Evolutionary conservation across 495 filamentous ascomycete genomes (phyloP).

Genomic region (Amniculicola lignicola): DNA sequence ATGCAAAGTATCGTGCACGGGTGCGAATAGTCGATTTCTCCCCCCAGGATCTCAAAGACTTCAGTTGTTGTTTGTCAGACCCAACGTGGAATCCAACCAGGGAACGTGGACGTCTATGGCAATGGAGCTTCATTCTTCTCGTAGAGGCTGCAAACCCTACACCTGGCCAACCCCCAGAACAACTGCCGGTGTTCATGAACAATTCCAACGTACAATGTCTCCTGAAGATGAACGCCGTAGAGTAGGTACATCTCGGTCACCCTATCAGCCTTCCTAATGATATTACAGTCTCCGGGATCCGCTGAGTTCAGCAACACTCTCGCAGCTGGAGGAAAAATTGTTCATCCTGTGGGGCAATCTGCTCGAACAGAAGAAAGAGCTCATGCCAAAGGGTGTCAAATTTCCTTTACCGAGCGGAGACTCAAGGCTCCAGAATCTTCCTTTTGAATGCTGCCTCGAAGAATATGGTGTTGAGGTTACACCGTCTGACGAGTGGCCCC

Average conservation of each 20-base stretch:
- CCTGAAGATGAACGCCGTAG: constrained; percentile 60
- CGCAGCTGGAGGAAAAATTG: constrained; percentile 62
- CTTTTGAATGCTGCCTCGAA: constrained; percentile 60
- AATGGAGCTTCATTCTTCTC: constrained; percentile 40
- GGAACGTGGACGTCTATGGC: constrained; percentile 10
- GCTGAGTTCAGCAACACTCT: constrained; percentile 47
- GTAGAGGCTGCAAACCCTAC: constrained; percentile 35
- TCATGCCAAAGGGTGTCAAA: constrained; percentile 4
- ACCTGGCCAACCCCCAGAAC: not conserved
- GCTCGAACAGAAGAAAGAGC: constrained; percentile 27
- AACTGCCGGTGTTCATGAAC: constrained; percentile 64
- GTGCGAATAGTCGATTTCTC: constrained; percentile 81
- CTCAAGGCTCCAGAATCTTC: constrained; percentile 38
- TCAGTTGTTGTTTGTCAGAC: constrained; percentile 47
- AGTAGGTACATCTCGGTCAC: constrained; percentile 53
- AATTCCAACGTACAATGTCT: constrained; percentile 63
- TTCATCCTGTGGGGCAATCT: constrained; percentile 85
- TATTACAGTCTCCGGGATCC: constrained; percentile 54
- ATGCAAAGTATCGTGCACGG: constrained; percentile 62
- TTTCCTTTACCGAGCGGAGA: constrained; percentile 1
- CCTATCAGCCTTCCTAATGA: not conserved
- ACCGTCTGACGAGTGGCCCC: constrained; percentile 29
- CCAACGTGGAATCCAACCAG: constrained; percentile 7
- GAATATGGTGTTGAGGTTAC: constrained; percentile 55
- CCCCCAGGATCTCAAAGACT: constrained; percentile 69